Evolutionary conservation across 192 early-diverging fungal species (phyloP), one percentile per base, ranked within the genome.

Genomic region (Coemansia sp.): DNA sequence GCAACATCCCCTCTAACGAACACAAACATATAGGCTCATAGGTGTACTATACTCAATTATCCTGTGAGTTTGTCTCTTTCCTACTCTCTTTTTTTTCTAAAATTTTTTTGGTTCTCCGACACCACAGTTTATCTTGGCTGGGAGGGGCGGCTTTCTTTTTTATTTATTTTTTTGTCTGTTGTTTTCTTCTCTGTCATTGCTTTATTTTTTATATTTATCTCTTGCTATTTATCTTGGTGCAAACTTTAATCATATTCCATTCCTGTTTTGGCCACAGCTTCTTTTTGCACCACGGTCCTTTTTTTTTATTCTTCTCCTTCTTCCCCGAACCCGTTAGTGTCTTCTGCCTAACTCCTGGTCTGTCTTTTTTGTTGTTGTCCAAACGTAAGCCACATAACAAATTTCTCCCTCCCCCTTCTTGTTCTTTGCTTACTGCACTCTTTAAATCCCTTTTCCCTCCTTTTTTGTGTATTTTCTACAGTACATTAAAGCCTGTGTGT

Each of bases 371-470:
- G n/a, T n/a, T n/a, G n/a, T n/a, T n/a, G n/a, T n/a, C n/a, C n/a
- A n/a, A n/a, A n/a, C n/a, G n/a, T n/a, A n/a, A n/a, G n/a, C n/a
- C n/a, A n/a, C n/a, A n/a, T n/a, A n/a, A n/a, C n/a, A 46, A 46
- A 46, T 46, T 15, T 46, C 15, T 46, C 45, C 8, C 15, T 46
- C 45, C 45, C 45, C 45, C 32, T 37, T 42, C 48, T 47, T 63
- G 1, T 47, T 63, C n/a, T 49, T n/a, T 49, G 37, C 62, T 47
- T 63, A 63, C 41, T 37, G 19, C 37, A 57, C 26, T 57, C 56
- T 51, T 59, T 22, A 42, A 62, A 19, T 19, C 41, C 48, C 16
- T 43, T 66, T 61, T 67, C 5, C 26, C 49, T 72, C 36, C 59
- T 57, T 59, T 41, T 64, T 61, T 52, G 22, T 63, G 11, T 16